These are phyloP conservation scores for Letharia lupina DNA, from an alignment of 495 filamentous ascomycete species.

Conservation along the genomic window DNA sequence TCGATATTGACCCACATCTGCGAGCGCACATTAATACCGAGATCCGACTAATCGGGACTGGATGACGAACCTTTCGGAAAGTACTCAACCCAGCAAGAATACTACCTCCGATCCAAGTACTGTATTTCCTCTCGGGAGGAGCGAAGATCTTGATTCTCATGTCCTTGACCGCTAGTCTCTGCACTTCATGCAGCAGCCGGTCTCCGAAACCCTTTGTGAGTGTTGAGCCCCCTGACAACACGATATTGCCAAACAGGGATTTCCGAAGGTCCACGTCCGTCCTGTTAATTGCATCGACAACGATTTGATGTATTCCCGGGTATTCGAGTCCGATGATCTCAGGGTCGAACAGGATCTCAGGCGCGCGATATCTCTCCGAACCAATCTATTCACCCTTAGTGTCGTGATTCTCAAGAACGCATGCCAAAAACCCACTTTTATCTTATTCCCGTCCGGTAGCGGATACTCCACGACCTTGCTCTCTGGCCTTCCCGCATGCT, in stretches of 20 bases:
- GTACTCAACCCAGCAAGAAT: slow-evolving; percentile 96
- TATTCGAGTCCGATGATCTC: slow-evolving; percentile 97
- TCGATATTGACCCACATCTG: slow-evolving; percentile 99
- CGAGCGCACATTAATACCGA: slow-evolving; percentile 14
- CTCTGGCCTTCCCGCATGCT: slow-evolving; percentile 50
- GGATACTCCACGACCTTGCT: slow-evolving; percentile 75
- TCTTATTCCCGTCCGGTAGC: slow-evolving; percentile 83
- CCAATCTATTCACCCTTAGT: slow-evolving; percentile 52
- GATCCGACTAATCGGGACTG: slow-evolving; percentile 13
- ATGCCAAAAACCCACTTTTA: slow-evolving; percentile 55
- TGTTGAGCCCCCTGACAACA: slow-evolving; percentile 90
- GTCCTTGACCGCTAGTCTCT: slow-evolving; percentile 88
- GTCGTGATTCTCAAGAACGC: slow-evolving; percentile 1
- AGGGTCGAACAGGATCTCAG: slow-evolving; percentile 96
- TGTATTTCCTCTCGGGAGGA: slow-evolving; percentile 94
- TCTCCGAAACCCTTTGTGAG: slow-evolving; percentile 93
- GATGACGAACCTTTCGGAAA: slow-evolving; percentile 76
- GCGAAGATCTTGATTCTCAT: slow-evolving; percentile 99
- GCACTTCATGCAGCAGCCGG: slow-evolving; percentile 82
- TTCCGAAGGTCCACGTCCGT: slow-evolving; percentile 98
- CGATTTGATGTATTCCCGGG: slow-evolving; percentile 93
- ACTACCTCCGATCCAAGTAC: slow-evolving; percentile 96
- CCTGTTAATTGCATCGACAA: slow-evolving; percentile 89
- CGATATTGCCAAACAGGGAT: slow-evolving; percentile 88
- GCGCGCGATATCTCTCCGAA: slow-evolving; percentile 86